Evolutionary conservation across 202 grass and related monocot genomes (phyloP), one percentile per base, ranked within the genome.

Genomic region (Elaeis oleifera): DNA sequence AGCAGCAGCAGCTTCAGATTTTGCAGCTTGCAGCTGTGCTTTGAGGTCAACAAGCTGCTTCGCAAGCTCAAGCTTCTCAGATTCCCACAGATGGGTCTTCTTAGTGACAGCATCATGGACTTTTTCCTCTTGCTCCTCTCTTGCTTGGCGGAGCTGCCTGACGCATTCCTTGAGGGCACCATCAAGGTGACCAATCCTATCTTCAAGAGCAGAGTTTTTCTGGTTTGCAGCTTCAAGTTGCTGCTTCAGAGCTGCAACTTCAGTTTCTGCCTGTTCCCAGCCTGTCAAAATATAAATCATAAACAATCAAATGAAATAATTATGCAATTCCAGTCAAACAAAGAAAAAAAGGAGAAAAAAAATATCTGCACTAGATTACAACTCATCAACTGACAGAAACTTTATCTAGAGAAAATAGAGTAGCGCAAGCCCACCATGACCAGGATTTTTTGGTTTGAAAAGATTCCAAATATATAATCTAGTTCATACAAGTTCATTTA

Each of bases 161-260:
- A 99, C 88, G 28, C 95, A 99, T 89, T 87, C 89, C 76, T 99
- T 99, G 56, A 99, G 82, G 36, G 95, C 95, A 18, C 69, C 74
- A 63, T 99, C 95, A 24, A 94, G 79, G 68, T 90, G 82, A 67
- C 23, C 86, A 53, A 94, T 71, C 70, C 84, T 83, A 67, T 84
- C 79, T 57, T 90, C 85, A 54, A 99, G 76, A 57, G 83, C 82
- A 62, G 59, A 58, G 58, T 90, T 94, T 72, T 85, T 84, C 63
- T 82, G 73, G 51, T 85, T 72, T 61, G 85, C 68, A 51, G 75
- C 53, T 76, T 99, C 89, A 23, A 99, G 80, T 58, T 84, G 70
- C 31, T 72, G 66, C 72, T 94, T 99, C 56, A 99, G 75, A 56
- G 79, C 59, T 78, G 59, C 70, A 70, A 84, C 83, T 80, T 99